A percentile compares a stretch with the other conserved stretches of the same genome.
phyloP scores from a whole-genome alignment of 2,329 filamentous ascomycete genomes.

The Alternaria brassicicola region DNA sequence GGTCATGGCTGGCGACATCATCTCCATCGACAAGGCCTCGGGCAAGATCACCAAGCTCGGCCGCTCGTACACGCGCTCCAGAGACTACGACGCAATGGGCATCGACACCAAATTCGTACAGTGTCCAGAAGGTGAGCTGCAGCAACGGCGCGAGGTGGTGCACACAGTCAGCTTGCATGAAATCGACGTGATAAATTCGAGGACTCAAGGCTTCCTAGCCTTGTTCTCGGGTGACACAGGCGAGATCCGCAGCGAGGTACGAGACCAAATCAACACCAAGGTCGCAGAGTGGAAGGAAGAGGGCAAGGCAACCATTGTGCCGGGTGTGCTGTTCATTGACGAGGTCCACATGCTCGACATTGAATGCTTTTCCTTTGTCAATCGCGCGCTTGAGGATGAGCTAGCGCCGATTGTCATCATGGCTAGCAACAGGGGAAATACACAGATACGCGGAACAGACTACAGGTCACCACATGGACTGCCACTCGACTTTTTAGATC shows the following conservation, averaged over 20 bases:
- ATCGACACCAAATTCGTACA: conserved; percentile 98
- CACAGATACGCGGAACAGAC: conserved; percentile 89
- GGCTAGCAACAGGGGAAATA: conserved; percentile 94
- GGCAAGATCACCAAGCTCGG: conserved; percentile 98
- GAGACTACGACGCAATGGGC: conserved; percentile 99
- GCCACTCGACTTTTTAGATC: conserved; percentile 93
- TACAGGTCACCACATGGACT: conserved; percentile 93
- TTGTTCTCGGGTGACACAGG: conserved; percentile 98
- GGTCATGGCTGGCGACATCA: conserved; percentile 97
- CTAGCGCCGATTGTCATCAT: conserved; percentile 98
- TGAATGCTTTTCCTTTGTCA: conserved; percentile 98
- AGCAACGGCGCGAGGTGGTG: conserved; percentile 95
- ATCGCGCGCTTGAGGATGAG: conserved; percentile 92
- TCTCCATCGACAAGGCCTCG: conserved; percentile 97
- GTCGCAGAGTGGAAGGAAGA: conserved; percentile 99
- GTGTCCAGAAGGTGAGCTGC: conserved; percentile 95
- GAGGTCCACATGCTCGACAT: conserved; percentile 99
- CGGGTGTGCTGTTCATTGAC: conserved; percentile 96
- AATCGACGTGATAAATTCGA: conserved; percentile 98
- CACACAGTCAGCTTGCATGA: conserved; percentile 97
- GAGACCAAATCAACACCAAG: conserved; percentile 99
- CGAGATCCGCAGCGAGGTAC: conserved; percentile 95
- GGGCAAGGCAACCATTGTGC: conserved; percentile 97
- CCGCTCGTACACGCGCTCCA: conserved; percentile 88
- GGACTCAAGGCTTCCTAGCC: conserved; percentile 96